A percentile compares a stretch with the other conserved stretches of the same genome.
These are phyloP conservation scores for Aspergillus candidus DNA, from an alignment of 2,329 filamentous ascomycete genomes.

Conservation along the genomic window DNA sequence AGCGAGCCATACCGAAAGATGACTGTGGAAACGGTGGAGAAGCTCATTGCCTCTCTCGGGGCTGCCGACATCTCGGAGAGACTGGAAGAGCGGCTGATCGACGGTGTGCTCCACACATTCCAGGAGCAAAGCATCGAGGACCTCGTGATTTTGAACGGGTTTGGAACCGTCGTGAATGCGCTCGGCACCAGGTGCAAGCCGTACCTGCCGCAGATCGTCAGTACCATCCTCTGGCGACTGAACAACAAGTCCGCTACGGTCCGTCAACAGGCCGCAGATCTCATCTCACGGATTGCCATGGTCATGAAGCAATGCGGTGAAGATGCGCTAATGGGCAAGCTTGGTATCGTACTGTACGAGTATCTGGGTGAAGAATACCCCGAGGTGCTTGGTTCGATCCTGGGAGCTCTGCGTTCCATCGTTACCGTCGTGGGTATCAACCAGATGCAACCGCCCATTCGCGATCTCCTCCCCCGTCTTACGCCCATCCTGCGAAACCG, in stretches of 20 bases:
- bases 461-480: slow-evolving; percentile 85
- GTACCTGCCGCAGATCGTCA: slow-evolving; percentile 94
- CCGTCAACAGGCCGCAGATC: slow-evolving; percentile 90
- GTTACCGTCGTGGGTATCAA: slow-evolving; percentile 97
- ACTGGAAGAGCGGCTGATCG: slow-evolving; percentile 86
- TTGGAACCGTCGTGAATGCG: slow-evolving; percentile 94
- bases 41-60: slow-evolving; percentile 85
- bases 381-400: slow-evolving; percentile 91
- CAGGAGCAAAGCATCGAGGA: slow-evolving; percentile 98
- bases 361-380: slow-evolving; percentile 98
- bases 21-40: slow-evolving; percentile 97
- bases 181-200: slow-evolving; percentile 90
- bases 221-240: slow-evolving; percentile 88
- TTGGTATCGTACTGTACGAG: slow-evolving; percentile 92
- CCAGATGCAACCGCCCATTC: slow-evolving; percentile 97
- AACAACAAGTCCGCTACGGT: slow-evolving; percentile 98
- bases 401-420: slow-evolving; percentile 89
- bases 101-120: slow-evolving; percentile 92
- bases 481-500: slow-evolving; percentile 98
- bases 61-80: slow-evolving; percentile 91
- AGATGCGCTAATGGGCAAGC: slow-evolving; percentile 90
- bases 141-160: slow-evolving; percentile 91
- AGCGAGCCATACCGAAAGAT: slow-evolving; percentile 98
- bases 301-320: slow-evolving; percentile 99
- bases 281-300: slow-evolving; percentile 94